Percentiles rank a stretch among this genome's conserved stretches.
phyloP scores from a whole-genome alignment of 75 land plant species.

The Picea glauca region DNA sequence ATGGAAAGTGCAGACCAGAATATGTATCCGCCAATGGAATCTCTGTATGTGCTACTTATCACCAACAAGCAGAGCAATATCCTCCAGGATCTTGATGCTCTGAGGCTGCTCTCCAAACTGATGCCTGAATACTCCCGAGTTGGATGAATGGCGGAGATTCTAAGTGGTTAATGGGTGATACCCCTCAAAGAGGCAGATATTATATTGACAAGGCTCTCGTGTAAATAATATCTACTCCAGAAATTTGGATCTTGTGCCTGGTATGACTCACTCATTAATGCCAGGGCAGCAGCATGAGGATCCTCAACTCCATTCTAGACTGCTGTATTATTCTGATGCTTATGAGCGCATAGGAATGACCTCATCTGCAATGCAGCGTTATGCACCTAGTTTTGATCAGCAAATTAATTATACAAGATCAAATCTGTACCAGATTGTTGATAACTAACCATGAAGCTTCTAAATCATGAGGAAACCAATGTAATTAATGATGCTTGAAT shows the following conservation, averaged over 20 bases:
- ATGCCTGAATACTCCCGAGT: too few species aligned
- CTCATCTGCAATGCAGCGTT: constrained; percentile 27
- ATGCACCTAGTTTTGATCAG: constrained; percentile 44
- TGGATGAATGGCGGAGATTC: background rate
- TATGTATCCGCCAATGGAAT: too few species aligned
- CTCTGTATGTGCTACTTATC: too few species aligned
- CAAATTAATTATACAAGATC: constrained; percentile 17
- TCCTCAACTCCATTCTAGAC: background rate
- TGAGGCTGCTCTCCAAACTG: too few species aligned
- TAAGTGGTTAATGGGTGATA: constrained; percentile 7
- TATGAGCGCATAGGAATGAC: background rate
- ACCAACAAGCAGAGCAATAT: too few species aligned
- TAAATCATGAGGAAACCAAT: background rate
- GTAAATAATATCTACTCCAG: background rate
- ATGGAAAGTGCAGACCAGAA: too few species aligned
- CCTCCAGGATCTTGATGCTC: too few species aligned
- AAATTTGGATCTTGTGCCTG: background rate
- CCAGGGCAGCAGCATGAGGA: constrained; percentile 5
- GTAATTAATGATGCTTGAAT: background rate
- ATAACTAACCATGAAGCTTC: too few species aligned
- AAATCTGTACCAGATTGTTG: background rate
- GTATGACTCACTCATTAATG: background rate
- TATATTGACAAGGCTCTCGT: background rate
- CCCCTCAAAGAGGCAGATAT: background rate
- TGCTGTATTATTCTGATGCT: background rate